Conservation (phyloP, 345 rosid genomes). For the Rhizophora apiculata region DNA sequence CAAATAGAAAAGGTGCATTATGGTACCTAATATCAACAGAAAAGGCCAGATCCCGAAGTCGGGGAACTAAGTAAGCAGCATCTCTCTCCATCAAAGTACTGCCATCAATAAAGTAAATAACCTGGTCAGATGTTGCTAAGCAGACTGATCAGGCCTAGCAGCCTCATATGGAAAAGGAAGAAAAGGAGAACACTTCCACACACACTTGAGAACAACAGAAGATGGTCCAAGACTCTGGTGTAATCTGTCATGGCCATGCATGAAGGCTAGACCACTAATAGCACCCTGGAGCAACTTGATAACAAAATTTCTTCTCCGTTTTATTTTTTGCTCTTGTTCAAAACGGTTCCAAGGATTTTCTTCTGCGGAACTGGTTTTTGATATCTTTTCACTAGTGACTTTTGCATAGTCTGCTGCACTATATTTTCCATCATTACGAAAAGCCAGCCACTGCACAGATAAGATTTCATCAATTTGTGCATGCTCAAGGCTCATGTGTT, state of each 20-base stretch:
- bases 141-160: not conserved
- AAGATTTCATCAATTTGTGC: slow-evolving; percentile 20
- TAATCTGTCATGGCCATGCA: slow-evolving; percentile 80
- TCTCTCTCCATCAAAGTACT: slow-evolving; percentile 79
- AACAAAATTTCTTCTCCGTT: slow-evolving; percentile 55
- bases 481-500: too few relatives aligned
- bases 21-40: slow-evolving; percentile 78
- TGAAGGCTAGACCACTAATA: slow-evolving; percentile 74
- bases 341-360: slow-evolving; percentile 59
- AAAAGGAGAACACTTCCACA: not conserved
- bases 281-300: slow-evolving; percentile 67
- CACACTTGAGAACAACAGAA: slow-evolving; percentile 83
- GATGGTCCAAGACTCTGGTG: slow-evolving; percentile 98
- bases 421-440: slow-evolving; percentile 73
- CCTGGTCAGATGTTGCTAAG: slow-evolving; percentile 5
- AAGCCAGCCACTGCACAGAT: slow-evolving; percentile 80
- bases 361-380: slow-evolving; percentile 34
- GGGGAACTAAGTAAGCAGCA: slow-evolving; percentile 67
- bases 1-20: slow-evolving; percentile 4
- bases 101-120: slow-evolving; percentile 22
- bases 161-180: not conserved
- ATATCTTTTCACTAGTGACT: slow-evolving; percentile 55
- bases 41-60: slow-evolving; percentile 88
- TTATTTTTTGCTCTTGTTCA: slow-evolving; percentile 47
- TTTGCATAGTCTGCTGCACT: slow-evolving; percentile 85